Conservation (phyloP, 2,329 filamentous ascomycete genomes). For the Aspergillus sp. region DNA sequence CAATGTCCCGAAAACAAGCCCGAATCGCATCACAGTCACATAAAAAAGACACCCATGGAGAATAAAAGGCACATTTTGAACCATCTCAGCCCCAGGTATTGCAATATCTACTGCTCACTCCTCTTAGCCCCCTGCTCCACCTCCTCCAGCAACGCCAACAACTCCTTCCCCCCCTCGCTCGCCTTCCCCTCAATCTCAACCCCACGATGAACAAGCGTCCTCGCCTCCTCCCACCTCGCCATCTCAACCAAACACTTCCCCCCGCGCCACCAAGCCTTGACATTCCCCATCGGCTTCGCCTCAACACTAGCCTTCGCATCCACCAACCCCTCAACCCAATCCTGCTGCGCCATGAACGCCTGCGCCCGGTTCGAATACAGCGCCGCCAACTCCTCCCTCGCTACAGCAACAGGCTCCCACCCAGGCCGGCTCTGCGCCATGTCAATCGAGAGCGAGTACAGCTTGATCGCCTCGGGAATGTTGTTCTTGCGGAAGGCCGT, state of each 20-base stretch:
- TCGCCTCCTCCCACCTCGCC: conserved; percentile 79
- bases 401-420: conserved; percentile 84
- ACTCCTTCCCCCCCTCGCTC: conserved; percentile 50
- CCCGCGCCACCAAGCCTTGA: conserved; percentile 91
- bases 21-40: background rate
- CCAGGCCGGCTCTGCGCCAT: conserved; percentile 80
- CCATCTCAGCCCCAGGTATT: background rate
- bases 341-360: conserved; percentile 77
- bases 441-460: conserved; percentile 83
- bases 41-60: too few relatives aligned
- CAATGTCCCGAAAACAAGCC: background rate
- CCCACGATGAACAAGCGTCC: conserved; percentile 71
- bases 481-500: conserved; percentile 74
- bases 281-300: conserved; percentile 80
- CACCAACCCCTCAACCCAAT: conserved; percentile 81
- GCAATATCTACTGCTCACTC: background rate
- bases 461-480: conserved; percentile 69
- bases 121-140: conserved; percentile 64
- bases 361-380: conserved; percentile 87
- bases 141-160: conserved; percentile 60
- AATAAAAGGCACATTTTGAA: background rate
- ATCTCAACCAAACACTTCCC: conserved; percentile 88
- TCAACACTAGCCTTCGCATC: conserved; percentile 89
- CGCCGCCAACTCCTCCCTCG: conserved; percentile 77
- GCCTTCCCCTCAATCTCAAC: conserved; percentile 75